A percentile compares a stretch with the other conserved stretches of the same genome.
phyloP scores from a whole-genome alignment of 257 asterid species.

The Knoxia roxburghii region DNA sequence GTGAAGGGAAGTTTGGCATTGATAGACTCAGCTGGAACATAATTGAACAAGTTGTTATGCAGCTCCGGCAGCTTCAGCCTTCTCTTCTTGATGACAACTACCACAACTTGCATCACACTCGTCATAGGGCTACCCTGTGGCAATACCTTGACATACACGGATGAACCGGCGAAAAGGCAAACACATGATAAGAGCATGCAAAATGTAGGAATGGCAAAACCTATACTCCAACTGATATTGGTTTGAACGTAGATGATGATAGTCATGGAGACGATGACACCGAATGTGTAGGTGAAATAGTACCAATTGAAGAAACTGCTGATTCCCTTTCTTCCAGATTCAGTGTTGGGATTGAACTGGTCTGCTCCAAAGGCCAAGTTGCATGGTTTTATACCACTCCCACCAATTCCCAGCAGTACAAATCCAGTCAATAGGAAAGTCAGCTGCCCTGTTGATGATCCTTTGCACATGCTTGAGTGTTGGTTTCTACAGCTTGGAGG shows the following conservation, averaged over 20 bases:
- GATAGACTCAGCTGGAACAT: conserved; percentile 9
- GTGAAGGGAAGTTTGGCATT: conserved; percentile 24
- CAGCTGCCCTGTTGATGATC: conserved; percentile 58
- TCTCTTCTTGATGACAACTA: conserved; percentile 26
- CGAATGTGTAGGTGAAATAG: conserved; percentile 65
- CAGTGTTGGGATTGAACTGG: conserved; percentile 67
- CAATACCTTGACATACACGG: conserved; percentile 46
- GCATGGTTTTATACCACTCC: conserved; percentile 66
- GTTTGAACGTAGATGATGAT: conserved; percentile 59
- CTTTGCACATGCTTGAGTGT: conserved; percentile 27
- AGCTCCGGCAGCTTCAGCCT: conserved; percentile 18
- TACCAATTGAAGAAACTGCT: conserved; percentile 83
- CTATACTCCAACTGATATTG: conserved; percentile 59
- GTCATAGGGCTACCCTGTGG: conserved; percentile 39
- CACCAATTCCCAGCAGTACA: conserved; percentile 51
- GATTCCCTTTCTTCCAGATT: conserved; percentile 52
- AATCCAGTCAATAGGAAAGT: conserved; percentile 41
- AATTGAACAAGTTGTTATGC: conserved; percentile 14
- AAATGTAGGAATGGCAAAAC: conserved; percentile 50
- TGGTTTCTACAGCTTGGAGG: conserved; percentile 49
- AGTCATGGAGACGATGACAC: conserved; percentile 56
- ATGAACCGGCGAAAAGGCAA: conserved; percentile 49
- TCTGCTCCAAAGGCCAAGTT: conserved; percentile 79
- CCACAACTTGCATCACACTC: conserved; percentile 24
- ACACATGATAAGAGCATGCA: conserved; percentile 54